Evolutionary conservation across 139 green algal species (phyloP).

Genomic region (Astrephomene gubernaculifera): DNA sequence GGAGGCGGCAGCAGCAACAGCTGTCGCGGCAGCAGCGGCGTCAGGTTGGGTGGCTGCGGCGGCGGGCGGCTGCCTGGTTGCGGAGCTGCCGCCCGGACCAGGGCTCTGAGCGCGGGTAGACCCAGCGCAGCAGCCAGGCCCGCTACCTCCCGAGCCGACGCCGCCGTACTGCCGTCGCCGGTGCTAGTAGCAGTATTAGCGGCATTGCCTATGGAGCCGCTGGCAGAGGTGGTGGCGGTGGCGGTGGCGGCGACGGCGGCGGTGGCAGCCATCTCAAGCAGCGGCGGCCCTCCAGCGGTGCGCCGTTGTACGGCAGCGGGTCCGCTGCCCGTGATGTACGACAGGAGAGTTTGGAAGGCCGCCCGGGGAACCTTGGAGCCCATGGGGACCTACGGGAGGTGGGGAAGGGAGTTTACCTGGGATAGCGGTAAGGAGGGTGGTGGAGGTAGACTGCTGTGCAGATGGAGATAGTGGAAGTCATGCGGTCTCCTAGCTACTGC

Average conservation of each 20-base stretch:
- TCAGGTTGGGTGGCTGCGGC: not conserved
- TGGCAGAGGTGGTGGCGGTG: no score
- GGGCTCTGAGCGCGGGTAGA: not conserved
- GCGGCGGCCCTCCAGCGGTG: not conserved
- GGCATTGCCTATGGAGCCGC: no score
- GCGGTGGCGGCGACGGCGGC: not conserved
- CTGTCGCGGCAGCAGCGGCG: not conserved
- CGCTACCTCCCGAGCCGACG: not conserved
- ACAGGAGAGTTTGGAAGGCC: not conserved
- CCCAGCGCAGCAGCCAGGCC: slow-evolving; percentile 4
- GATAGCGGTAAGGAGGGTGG: no score
- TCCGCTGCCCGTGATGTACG: not conserved
- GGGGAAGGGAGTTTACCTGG: no score
- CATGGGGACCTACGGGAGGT: not conserved
- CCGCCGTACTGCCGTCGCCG: not conserved
- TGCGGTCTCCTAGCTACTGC: no score
- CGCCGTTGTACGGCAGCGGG: not conserved
- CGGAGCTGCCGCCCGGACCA: not conserved
- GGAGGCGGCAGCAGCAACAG: slow-evolving; percentile 19
- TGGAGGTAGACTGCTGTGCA: no score
- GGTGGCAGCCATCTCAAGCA: not conserved
- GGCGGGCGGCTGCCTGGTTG: not conserved
- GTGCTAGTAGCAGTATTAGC: no score
- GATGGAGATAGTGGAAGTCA: no score
- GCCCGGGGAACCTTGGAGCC: not conserved